Percentiles rank a stretch among this genome's conserved stretches.
phyloP scores from a whole-genome alignment of 306 rosid species.

The Quillaja saponaria region DNA sequence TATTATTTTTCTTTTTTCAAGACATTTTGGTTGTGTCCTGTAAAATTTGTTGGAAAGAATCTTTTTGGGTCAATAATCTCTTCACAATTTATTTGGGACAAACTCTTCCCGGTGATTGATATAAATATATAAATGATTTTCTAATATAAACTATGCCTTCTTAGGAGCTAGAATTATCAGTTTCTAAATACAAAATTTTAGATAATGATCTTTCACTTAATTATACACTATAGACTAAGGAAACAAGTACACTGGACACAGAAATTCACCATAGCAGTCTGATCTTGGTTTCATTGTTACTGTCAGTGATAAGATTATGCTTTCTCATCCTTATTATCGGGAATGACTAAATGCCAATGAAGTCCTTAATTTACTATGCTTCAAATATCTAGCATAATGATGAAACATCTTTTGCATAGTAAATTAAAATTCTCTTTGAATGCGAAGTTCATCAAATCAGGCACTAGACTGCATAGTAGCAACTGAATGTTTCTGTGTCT shows the following conservation, averaged over 20 bases:
- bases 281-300: background rate
- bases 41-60: constrained; percentile 9
- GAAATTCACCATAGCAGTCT: background rate
- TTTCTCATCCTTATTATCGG: background rate
- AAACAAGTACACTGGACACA: background rate
- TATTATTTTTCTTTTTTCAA: too few relatives aligned
- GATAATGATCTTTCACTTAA: background rate
- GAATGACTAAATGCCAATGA: too few relatives aligned
- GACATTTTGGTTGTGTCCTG: background rate
- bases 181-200: background rate
- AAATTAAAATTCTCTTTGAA: background rate
- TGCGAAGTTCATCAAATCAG: too few relatives aligned
- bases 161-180: background rate
- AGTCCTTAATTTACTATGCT: too few relatives aligned
- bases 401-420: too few relatives aligned
- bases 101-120: too few relatives aligned
- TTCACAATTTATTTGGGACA: too few relatives aligned
- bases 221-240: background rate
- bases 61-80: too few relatives aligned
- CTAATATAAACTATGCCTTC: constrained; percentile 5
- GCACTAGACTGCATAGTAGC: too few relatives aligned
- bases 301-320: background rate
- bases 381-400: too few relatives aligned
- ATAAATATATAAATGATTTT: too few relatives aligned
- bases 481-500: too few relatives aligned